Conservation (phyloP, 2,329 filamentous ascomycete genomes). For the Botrytis byssoidea region DNA sequence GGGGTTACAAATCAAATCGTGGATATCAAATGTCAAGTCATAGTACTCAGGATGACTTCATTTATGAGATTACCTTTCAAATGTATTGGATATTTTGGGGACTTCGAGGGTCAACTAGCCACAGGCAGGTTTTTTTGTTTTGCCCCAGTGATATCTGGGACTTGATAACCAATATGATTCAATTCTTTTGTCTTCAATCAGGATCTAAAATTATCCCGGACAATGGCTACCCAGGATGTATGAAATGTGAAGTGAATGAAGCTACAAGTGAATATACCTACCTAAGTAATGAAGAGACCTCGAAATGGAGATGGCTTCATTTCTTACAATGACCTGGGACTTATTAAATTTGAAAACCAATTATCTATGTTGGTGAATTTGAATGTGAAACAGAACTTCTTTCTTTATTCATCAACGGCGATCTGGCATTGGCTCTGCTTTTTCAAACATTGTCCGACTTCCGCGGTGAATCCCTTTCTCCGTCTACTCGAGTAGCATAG, state of each 20-base stretch:
- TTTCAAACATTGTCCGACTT: neutral
- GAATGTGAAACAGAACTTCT: neutral
- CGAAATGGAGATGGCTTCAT: neutral
- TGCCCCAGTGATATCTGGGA: neutral
- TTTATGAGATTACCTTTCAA: neutral
- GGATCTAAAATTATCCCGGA: neutral
- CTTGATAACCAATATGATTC: neutral
- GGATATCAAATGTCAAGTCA: constrained; percentile 20
- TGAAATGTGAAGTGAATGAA: neutral
- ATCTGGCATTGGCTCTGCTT: neutral
- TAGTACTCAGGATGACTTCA: neutral
- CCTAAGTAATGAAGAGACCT: neutral
- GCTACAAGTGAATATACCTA: neutral
- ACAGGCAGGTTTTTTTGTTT: neutral
- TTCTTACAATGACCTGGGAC: neutral
- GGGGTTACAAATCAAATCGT: constrained; percentile 42
- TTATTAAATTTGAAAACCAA: neutral
- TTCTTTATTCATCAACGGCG: neutral
- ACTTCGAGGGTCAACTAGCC: neutral
- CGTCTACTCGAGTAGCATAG: too few species aligned
- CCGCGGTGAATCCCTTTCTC: neutral
- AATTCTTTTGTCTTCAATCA: neutral
- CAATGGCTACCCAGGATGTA: neutral
- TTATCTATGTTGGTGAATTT: neutral
- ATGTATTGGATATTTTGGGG: neutral